Evolutionary conservation across 2,329 filamentous ascomycete genomes (phyloP), one percentile per base, ranked within the genome.

Genomic region (Penicillium concentricum): DNA sequence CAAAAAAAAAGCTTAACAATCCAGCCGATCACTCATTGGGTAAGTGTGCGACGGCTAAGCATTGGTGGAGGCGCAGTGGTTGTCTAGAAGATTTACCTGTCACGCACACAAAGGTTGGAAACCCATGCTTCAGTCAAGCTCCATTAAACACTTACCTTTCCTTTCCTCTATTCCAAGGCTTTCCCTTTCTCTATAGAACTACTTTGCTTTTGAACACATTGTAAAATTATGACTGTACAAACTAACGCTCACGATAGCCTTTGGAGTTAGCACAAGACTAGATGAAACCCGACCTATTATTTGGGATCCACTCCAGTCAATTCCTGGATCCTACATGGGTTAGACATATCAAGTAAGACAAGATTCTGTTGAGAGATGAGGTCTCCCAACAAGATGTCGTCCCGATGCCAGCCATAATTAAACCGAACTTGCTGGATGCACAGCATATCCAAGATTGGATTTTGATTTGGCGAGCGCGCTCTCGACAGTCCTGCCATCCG

Each of bases 11-110:
- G 53, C 53, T 55, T 51, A 42, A 37, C 34, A 46, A 10, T 13
- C 9, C 35, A 26, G 18, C n/a, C 32, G 35, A 49, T 7, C 55
- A 24, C 47, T 43, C 26, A 58, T 54, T 28, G 35, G 51, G 38
- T 24, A 34, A 38, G 28, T 44, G 42, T 45, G 46, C 22, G 37
- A 42, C 34, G 34, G 54, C 43, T 49, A 58, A 58, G 51, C 58
- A 51, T 52, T 45, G 51, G 55, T 58, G 51, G 58, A 46, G 55
- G 52, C 45, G 51, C 45, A 49, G 37, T 16, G 24, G 15, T 34
- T 34, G 13, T 35, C 15, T 5, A 35, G 22, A 37, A 37, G 20
- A 37, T 16, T 44, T 51, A 52, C 41, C 22, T 35, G 48, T 37
- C 41, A 41, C 41, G 15, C 28, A 18, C 18, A 10, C 46, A 20